Percentiles rank a stretch among this genome's conserved stretches.
Conservation (phyloP, 2,329 filamentous ascomycete genomes). For the Ophiobolus disseminans region DNA sequence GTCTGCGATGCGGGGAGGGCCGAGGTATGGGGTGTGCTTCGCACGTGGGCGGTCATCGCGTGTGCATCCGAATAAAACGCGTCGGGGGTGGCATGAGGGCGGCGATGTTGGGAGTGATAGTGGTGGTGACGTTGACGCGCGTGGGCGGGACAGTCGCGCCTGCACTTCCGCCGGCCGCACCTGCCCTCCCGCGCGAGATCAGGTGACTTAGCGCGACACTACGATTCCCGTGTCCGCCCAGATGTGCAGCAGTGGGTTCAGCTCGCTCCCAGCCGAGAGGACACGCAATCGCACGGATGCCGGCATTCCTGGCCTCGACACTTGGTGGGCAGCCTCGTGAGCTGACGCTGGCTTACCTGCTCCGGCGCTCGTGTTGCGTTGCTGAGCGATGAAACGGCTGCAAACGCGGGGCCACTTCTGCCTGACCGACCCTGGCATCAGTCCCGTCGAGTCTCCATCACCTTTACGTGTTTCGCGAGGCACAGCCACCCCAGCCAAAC, state of each 20-base stretch:
- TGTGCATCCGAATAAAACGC: slow-evolving; percentile 10
- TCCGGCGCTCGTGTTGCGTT: background rate
- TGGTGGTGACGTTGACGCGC: slow-evolving; percentile 17
- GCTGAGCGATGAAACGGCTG: background rate
- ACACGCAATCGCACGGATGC: slow-evolving; percentile 5
- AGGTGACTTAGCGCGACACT: slow-evolving; percentile 15
- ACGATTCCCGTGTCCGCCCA: background rate
- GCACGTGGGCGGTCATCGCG: slow-evolving; percentile 38
- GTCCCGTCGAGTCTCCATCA: background rate
- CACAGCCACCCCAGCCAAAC: slow-evolving; percentile 8
- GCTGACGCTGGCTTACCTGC: background rate
- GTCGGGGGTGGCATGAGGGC: slow-evolving; percentile 10
- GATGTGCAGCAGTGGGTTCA: background rate
- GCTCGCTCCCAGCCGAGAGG: background rate
- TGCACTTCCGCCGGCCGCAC: slow-evolving; percentile 5
- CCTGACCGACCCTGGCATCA: background rate
- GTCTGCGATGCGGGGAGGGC: slow-evolving; percentile 62
- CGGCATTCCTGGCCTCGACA: background rate
- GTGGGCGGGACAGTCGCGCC: background rate
- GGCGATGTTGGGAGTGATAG: slow-evolving; percentile 2
- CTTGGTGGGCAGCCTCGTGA: background rate
- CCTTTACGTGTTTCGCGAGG: background rate
- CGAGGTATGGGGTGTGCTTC: slow-evolving; percentile 31
- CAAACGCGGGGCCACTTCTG: background rate
- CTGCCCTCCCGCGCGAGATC: slow-evolving; percentile 10